A percentile compares a stretch with the other conserved stretches of the same genome.
These are phyloP conservation scores for Ananas comosus DNA, from an alignment of 176 grass and related monocot genomes.

Conservation along the genomic window DNA sequence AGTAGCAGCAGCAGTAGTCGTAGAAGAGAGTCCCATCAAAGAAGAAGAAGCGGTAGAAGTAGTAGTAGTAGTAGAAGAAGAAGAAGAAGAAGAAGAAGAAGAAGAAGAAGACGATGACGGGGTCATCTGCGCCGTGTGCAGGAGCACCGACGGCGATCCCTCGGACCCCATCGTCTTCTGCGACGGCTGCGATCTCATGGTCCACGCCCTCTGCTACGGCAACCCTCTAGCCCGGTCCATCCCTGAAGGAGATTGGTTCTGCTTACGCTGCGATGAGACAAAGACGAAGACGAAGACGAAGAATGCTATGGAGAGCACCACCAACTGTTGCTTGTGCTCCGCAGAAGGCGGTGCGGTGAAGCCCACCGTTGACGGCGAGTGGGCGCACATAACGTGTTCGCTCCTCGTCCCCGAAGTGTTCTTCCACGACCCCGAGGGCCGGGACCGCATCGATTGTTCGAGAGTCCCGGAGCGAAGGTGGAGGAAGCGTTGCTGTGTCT, in stretches of 20 bases:
- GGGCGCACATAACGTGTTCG: slow-evolving; percentile 79
- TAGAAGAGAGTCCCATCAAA: neutral
- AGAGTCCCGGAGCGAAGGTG: slow-evolving; percentile 41
- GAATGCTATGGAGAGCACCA: slow-evolving; percentile 12
- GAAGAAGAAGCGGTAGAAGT: slow-evolving; percentile 8
- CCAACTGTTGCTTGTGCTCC: slow-evolving; percentile 64
- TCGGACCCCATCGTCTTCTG: slow-evolving; percentile 95
- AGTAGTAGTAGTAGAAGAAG: too few species aligned
- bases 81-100: neutral
- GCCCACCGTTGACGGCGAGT: slow-evolving; percentile 45
- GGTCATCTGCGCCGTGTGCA: slow-evolving; percentile 58
- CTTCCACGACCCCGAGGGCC: slow-evolving; percentile 61
- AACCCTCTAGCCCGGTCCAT: slow-evolving; percentile 49
- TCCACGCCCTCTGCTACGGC: slow-evolving; percentile 81
- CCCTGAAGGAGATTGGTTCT: slow-evolving; percentile 95
- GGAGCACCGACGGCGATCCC: slow-evolving; percentile 75
- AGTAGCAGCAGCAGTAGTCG: neutral
- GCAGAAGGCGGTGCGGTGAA: slow-evolving; percentile 57
- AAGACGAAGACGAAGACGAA: neutral
- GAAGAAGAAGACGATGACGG: slow-evolving; percentile 58
- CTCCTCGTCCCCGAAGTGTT: slow-evolving; percentile 92
- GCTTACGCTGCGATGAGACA: slow-evolving; percentile 37
- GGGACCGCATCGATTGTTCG: slow-evolving; percentile 79
- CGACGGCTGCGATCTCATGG: slow-evolving; percentile 92
- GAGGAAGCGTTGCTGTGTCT: slow-evolving; percentile 55